These are phyloP conservation scores for Castanopsis chinensis DNA, from an alignment of 306 rosid genomes.

Conservation along the genomic window DNA sequence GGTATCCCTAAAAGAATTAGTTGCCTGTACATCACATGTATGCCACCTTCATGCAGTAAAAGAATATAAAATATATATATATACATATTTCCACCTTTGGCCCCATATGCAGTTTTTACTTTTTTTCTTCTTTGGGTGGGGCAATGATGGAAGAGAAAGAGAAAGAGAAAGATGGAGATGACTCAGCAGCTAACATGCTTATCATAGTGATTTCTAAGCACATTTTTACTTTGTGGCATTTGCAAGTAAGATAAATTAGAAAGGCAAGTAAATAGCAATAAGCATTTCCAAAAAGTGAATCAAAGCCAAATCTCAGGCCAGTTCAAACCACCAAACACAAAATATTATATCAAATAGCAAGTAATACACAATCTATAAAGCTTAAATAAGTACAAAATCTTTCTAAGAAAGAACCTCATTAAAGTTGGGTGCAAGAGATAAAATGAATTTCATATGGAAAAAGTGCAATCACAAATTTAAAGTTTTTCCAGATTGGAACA, in stretches of 20 bases:
- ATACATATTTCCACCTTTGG: not conserved
- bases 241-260: not conserved
- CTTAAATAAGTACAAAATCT: slow-evolving; percentile 9
- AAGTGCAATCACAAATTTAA: slow-evolving; percentile 9
- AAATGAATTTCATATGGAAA: slow-evolving; percentile 10
- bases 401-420: slow-evolving; percentile 5
- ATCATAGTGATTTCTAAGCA: not conserved
- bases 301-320: slow-evolving; percentile 1
- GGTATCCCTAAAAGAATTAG: not conserved
- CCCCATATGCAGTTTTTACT: not conserved
- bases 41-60: not conserved
- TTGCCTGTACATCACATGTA: not conserved
- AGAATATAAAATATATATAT: not conserved
- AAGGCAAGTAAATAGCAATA: not conserved
- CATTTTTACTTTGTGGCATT: not conserved
- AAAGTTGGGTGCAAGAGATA: slow-evolving; percentile 7
- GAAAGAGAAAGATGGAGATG: not conserved
- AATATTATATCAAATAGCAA: slow-evolving; percentile 11
- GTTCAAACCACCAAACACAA: not conserved
- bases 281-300: not conserved
- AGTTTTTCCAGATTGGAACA: not conserved
- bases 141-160: not conserved
- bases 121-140: not conserved
- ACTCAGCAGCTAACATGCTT: not conserved
- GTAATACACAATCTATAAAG: slow-evolving; percentile 3